Evolutionary conservation across 129 eudicot species (phyloP), one percentile per base, ranked within the genome.

Genomic region (Flaveria bidentis): DNA sequence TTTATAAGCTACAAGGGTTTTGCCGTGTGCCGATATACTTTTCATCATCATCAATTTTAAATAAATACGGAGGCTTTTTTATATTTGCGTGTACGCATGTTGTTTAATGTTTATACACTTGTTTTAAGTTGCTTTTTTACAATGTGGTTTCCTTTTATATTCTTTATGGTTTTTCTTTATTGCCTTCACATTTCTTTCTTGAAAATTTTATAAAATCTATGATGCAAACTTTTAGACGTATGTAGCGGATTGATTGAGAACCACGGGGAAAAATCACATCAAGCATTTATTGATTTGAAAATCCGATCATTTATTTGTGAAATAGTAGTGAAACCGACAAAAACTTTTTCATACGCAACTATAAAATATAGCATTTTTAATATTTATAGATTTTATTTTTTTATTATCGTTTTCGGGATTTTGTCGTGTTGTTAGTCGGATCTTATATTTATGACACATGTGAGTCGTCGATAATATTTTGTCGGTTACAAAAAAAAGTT

Each of bases 251-350:
- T 78, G 71, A 71, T 78, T 60, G 66, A 70, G 72, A 71, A 71
- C 71, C 53, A 41, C 41, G 52, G n/a, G 69, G 20, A n/a, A 30
- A 25, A 44, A 60, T 71, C 56, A 71, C 82, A 49, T 78, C 77
- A 78, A 71, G 60, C 77, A 78, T 71, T 78, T 41, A 78, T 57
- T 70, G 44, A 14, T 45, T 70, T 70, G 82, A 57, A 78, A 78
- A 45, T 26, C 28, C 50, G 65, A 44, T 46, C 71, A 44, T 58
- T 61, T 74, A 60, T 56, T 73, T 73, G 69, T 23, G 69, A 4
- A 36, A 36, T 36, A 36, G 41, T 36, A 74, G 42, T 12, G 39
- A 30, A 44, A 62, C 61, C 71, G 79, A 75, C 79, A 75, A 75
- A 61, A 63, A 62, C 44, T 6, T 60, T 22, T 11, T 60, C 20